Evolutionary conservation across 345 rosid species (phyloP), one percentile per base, ranked within the genome.

Genomic region (Eutrema japonicum): DNA sequence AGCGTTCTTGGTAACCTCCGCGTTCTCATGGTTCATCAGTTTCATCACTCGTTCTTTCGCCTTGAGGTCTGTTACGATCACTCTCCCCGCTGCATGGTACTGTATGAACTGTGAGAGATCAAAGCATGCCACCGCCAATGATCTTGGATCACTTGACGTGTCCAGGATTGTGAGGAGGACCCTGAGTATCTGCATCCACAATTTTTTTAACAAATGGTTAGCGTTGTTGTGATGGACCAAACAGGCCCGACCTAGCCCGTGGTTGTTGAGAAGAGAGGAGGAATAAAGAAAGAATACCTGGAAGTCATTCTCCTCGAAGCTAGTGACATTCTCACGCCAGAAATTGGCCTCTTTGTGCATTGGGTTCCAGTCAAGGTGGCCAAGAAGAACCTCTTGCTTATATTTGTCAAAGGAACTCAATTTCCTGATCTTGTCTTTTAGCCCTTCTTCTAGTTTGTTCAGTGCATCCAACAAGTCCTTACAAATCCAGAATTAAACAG

Each of bases 281-380:
- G 69, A 66, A 37, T 36, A 26, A 18, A 16, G 3, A 64, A 16
- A 22, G 60, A 33, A 56, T 78, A 91, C 98, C 98, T 92, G 96
- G 88, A 94, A 92, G 82, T 94, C 92, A 64, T 85, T 89, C 80
- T 92, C 98, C 82, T 89, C 98, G 77, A 94, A 92, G 85, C 68
- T 71, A 6, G 82, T 82, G 53, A 94, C 82, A 64, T 89, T 94
- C 65, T 94, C 98, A 46, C 97, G 96, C 98, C 98, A 94, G 82
- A 94, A 94, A 22, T 78, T 52, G 51, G 90, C 85, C 70, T 94
- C 96, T 77, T 94, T 94, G 85, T 94, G 98, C 96, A 94, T 86
- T 42, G 99, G 93, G 76, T 93, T 89, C 99, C 99, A 94, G 76
- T 94, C 99, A 58, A 94, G 96, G 66, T 89, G 96, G 42, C 96